Evolutionary conservation across 805 yeast species (phyloP).

Genomic region (Yarrowia sp.): DNA sequence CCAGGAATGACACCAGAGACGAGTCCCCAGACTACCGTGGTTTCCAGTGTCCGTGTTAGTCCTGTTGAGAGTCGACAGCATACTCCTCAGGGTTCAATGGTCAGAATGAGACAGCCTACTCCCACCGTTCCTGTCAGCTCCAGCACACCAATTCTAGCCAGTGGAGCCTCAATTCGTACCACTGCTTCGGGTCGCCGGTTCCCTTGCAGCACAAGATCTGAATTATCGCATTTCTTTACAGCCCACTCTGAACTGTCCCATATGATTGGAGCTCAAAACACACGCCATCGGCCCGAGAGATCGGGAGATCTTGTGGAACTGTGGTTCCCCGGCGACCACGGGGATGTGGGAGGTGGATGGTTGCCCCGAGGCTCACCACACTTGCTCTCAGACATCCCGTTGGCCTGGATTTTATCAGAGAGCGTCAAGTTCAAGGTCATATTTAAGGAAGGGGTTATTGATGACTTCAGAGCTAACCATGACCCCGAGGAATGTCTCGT

Average conservation of each 20-base stretch:
- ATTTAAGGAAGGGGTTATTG: constrained; percentile 20
- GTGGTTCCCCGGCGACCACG: constrained; percentile 73
- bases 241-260: constrained; percentile 4
- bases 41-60: background rate
- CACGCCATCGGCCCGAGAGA: constrained; percentile 8
- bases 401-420: constrained; percentile 32
- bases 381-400: constrained; percentile 21
- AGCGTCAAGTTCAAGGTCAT: constrained; percentile 24
- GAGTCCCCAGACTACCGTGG: background rate
- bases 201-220: background rate
- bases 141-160: background rate
- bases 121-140: background rate
- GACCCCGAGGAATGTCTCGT: constrained; percentile 22
- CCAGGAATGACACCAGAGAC: background rate
- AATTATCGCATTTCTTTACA: background rate
- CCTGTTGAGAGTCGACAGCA: constrained; percentile 1
- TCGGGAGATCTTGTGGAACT: constrained; percentile 55
- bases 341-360: constrained; percentile 69
- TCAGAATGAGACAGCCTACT: background rate
- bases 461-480: constrained; percentile 5
- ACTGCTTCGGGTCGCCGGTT: constrained; percentile 1
- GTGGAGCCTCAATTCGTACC: constrained; percentile 1
- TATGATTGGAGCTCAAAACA: background rate
- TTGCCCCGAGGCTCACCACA: background rate
- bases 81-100: background rate